Evolutionary conservation across 768 basidiomycete species (phyloP).

Genomic region (Chiua virens): DNA sequence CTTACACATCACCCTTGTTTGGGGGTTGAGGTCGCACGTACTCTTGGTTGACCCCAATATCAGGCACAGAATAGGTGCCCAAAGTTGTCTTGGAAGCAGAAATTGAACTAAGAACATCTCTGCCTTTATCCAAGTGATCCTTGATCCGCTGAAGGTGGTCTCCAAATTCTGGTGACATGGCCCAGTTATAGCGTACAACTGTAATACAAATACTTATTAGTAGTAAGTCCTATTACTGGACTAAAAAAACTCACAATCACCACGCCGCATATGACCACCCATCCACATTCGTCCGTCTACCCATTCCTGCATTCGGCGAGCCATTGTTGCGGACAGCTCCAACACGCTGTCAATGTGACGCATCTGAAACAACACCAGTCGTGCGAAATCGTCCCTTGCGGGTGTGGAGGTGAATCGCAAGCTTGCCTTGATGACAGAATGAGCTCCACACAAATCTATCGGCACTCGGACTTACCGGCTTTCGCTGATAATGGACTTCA

Average conservation of each 20-base stretch:
- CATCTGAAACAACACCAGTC: slow-evolving; percentile 32
- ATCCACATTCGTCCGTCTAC: slow-evolving; percentile 39
- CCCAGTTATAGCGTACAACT: slow-evolving; percentile 37
- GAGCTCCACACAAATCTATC: slow-evolving; percentile 4
- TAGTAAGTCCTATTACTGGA: no score
- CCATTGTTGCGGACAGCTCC: slow-evolving; percentile 32
- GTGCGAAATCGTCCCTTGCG: slow-evolving; percentile 33
- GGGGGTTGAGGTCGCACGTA: slow-evolving; percentile 18
- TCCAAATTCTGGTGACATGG: slow-evolving; percentile 35
- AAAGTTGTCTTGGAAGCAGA: slow-evolving; percentile 10
- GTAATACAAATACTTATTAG: background rate
- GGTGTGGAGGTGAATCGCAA: slow-evolving; percentile 33
- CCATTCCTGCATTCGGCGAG: slow-evolving; percentile 30
- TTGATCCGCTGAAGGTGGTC: slow-evolving; percentile 38
- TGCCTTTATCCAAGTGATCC: slow-evolving; percentile 20
- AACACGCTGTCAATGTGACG: slow-evolving; percentile 28
- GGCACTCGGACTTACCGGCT: slow-evolving; percentile 31
- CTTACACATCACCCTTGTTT: slow-evolving; percentile 22
- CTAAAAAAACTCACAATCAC: slow-evolving; percentile 35
- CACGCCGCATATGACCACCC: slow-evolving; percentile 44
- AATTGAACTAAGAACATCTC: slow-evolving; percentile 20
- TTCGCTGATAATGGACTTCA: slow-evolving; percentile 40
- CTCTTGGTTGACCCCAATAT: slow-evolving; percentile 13
- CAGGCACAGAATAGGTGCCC: slow-evolving; percentile 22
- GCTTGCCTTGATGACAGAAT: slow-evolving; percentile 24